Base-by-base conservation (phyloP, 2,329 filamentous ascomycete genomes). In the Penicillium thymicola region DNA sequence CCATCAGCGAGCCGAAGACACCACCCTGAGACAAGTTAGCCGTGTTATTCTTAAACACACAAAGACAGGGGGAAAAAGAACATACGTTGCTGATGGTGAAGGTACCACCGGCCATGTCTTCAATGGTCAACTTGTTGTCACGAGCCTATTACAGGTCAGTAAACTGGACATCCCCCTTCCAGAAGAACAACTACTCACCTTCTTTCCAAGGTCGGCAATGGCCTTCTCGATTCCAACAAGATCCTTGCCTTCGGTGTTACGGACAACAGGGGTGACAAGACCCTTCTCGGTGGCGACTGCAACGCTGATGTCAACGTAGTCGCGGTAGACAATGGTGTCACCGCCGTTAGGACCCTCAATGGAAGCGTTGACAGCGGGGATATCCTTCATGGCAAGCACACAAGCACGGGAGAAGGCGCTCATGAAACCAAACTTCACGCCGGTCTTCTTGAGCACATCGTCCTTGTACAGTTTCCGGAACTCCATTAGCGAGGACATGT, bases 361-460 rank as follows among this genome's bases (percentile, higher is more conserved):
- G 37, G 92, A 96, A 23, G 93, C 94, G 70, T 99, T 99, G 68
- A 97, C 90, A 2, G 88, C 88, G 13, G 92, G 94, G n/a, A 97
- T 81, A 63, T 97, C 92, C 70, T 89, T 89, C 90, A 97, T 96
- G 57, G 94, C 94, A 58, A 97, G 81, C 43, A 96, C 86, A 67
- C 86, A 90, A 46, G 94, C 94, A 62, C 89, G 89, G 4, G 93
- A 90, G 78, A 99, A 99, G 54, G 93, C 93, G 74, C 92, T 94
- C 93, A 99, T 97, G 81, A 97, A 99, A n/a, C 94, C 94, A 52
- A 99, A 88, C 82, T 97, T 99, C 57, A 97, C 89, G 43, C 92
- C 93, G 10, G 90, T 94, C 82, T 93, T 96, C 84, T 97, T 96
- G 56, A 97, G 81, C 23, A 97, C 81, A 58, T 96, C 92, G 58